Base-by-base conservation (phyloP, 1,284 basidiomycete species). In the Pascua sp. region DNA sequence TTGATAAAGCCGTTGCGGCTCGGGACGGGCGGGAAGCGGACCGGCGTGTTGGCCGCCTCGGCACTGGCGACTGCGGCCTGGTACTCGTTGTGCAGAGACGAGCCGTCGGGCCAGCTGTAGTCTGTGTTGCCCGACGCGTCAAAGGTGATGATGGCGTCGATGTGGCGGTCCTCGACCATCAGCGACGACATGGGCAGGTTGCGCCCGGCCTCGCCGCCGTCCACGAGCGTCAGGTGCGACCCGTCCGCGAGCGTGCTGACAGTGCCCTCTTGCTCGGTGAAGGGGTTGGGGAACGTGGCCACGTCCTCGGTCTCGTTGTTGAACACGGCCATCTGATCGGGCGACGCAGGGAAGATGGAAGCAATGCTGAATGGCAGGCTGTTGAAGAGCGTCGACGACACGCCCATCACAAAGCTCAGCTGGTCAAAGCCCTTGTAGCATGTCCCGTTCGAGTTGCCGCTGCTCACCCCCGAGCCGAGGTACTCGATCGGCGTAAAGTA, bases 61-160 rank as follows among this genome's bases (percentile, higher is more conserved):
- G 16, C 58, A 5, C 69, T 59, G 11, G 60, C 44, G 38, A 50
- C 42, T 16, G 65, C 58, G 44, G 67, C 60, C 49, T 66, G 67
- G 60, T 66, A 77, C 2, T 68, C 70, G 49, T 65, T 68, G 42
- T 59, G 67, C 7, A 82, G 68, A 2, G 79, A 70, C 0, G 79
- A 76, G 1, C 80, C 80, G 65, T 83, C 82, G 3, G 82, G 80
- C 79, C 78, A 83, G 16, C 54, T 69, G 53, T 74, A 70, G 41
- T 64, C 67, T 2, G 79, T 78, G 62, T 84, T 82, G 43, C 77
- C 80, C 0, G 77, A 78, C 4, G 71, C 70, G 64, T 84, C 82
- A 36, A 81, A 73, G 0, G 80, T 81, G 49, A 83, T 57, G 61
- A 84, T 78, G 43, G 78, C 69, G 62, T 83, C 82, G 46, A 83